Base-by-base conservation (phyloP, 1,284 basidiomycete genomes). In the Paramarasmius palmivorus region DNA sequence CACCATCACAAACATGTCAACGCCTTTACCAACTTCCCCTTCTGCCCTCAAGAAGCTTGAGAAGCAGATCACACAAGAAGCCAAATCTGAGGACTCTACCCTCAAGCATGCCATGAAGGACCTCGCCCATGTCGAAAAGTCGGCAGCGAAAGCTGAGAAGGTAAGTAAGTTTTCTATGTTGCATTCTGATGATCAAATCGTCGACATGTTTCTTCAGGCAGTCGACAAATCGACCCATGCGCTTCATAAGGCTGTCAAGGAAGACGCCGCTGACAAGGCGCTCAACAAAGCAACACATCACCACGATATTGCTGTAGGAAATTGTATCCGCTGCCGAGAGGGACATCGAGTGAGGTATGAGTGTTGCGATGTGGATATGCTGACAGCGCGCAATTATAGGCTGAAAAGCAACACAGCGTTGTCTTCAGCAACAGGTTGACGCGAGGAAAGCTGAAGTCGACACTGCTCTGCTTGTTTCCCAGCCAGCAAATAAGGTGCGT, bases 251-350 rank as follows among this genome's bases (percentile, higher is more conserved):
- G 65, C 77, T 46, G 71, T 76, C 54, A 72, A 74, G 56, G 81
- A 84, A 61, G 70, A 75, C 49, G 69, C 69, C 37, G 68, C 73
- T n/a, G 70, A 72, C 38, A 72, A 73, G 48, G 68, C 69, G 22
- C 63, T 83, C 40, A 74, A 79, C 60, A 73, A 78, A 49, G 81
- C 78, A 4, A 71, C 73, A 12, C 74, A 81, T 52, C 63, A 69
- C 5, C 81, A 84, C 58, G 78, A 84, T 22, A 61, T 70, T 15
- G 78, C 80, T 9, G 56, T 76, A 39, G 63, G 75, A 5, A 61
- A 73, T n/a, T 41, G 65, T 79, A 46, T 68, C 72, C 41, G 71
- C 66, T 50, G 77, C 79, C 2, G 71, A 76, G 59, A 70, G 73
- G 49, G 73, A 78, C 29, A 62, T 76, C 32, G 66, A 77, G 64